Evolutionary conservation across 1,284 basidiomycete species (phyloP), one percentile per base, ranked within the genome.

Genomic region (Moesziomyces globuligerus): DNA sequence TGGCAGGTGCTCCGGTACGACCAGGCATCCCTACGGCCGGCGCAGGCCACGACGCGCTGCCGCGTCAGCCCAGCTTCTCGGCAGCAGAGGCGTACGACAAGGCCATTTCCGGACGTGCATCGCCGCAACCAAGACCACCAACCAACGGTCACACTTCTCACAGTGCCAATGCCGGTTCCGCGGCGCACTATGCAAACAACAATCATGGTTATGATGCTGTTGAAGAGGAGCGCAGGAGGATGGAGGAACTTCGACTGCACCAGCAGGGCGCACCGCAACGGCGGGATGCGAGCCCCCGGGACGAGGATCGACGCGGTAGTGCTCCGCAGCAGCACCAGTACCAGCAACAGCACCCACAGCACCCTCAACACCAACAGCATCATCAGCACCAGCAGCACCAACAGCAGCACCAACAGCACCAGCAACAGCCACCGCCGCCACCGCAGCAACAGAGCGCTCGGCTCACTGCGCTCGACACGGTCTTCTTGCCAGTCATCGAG

Each of bases 401-500:
- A 7, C 32, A 34, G 26, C 26, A 28, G 15, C 50, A 53, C 26
- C 55, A 49, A 26, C 69, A 58, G 9, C 65, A 66, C 8, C 43
- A 48, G 24, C 50, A 61, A 5, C 58, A 61, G 15, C 40, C 44
- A 10, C 44, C 46, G 24, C 43, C 40, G n/a, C 53, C 48, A 17
- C 55, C 58, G 47, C 36, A 34, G 29, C 54, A 65, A 43, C 48
- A 56, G 24, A 48, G 51, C n/a, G 72, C 50, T 20, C 55, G 65
- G 5, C 47, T 71, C 20, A 75, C 71, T 1, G 77, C 77, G 3
- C 54, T 78, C 20, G 75, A 79, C 46, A 73, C 71, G 0, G 72
- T 79, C 18, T 72, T 79, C 46, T 46, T 78, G 17, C 77, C 77
- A 9, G 75, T 79, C 28, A 74, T 79, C 26, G 72, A 79, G 41